Evolutionary conservation across 345 rosid genomes (phyloP), one percentile per base, ranked within the genome.

Genomic region (Eutrema yunnanense): DNA sequence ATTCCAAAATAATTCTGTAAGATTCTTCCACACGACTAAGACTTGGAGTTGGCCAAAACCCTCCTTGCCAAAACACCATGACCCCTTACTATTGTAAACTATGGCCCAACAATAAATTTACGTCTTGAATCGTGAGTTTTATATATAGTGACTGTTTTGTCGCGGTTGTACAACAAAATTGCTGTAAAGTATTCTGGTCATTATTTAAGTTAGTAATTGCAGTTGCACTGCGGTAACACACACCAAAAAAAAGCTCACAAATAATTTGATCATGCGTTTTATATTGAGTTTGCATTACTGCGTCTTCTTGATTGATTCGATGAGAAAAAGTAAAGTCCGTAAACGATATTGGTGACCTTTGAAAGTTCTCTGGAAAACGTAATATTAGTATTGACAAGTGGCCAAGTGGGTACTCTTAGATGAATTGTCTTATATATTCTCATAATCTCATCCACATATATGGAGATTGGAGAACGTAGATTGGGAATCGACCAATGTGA

Each of bases 81-180:
- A 32, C 53, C 75, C 69, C 38, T 37, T 51, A 52, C 47, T 42
- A 33, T 29, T 40, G 38, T 51, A 29, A 50, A 30, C 27, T 50
- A 16, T 42, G 38, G 2, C 5, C 69, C 69, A 33, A 62, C 55
- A n/a, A 43, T 34, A 34, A 26, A 14, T 64, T 44, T 9, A 63
- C 56, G 49, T 63, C 22, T 19, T 73, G 57, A 54, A 73, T 36
- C 22, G 22, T 27, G 65, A 64, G 76, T 63, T 72, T 43, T 47
- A 19, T 19, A 19, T 34, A 70, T 59, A 58, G 66, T 71, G 74
- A 71, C 42, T 29, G n/a, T 60, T 69, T 69, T 57, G 65, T 69
- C 14, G 32, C 53, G n/a, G 52, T 32, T 43, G 4, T 10, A 42
- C 22, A 53, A 55, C 12, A 14, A 19, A 19, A 1, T 26, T 36